phyloP scores from a whole-genome alignment of 176 grass and related monocot species.

The Tuctoria greenei region DNA sequence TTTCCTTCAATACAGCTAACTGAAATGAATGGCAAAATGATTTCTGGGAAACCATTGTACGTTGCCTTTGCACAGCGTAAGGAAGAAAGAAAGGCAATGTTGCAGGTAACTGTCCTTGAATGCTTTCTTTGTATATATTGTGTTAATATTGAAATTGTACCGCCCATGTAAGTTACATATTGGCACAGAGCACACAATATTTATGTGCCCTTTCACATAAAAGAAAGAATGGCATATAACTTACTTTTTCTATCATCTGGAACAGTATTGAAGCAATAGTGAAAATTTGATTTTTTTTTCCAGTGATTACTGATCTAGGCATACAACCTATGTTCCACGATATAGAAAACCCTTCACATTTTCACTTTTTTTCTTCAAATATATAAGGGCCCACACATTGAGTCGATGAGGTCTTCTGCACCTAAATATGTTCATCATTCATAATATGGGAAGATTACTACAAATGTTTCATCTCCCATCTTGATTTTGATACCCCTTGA shows the following conservation, averaged over 20 bases:
- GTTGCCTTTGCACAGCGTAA: constrained; percentile 93
- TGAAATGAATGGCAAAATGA: constrained; percentile 98
- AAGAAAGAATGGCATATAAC: neutral
- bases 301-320: neutral
- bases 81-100: constrained; percentile 85
- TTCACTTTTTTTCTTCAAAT: neutral
- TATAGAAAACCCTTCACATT: neutral
- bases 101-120: constrained; percentile 56
- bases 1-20: constrained; percentile 49
- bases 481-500: neutral
- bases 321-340: neutral
- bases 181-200: neutral
- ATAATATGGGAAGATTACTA: neutral
- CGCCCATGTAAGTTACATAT: neutral
- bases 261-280: neutral
- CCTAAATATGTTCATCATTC: neutral
- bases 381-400: neutral
- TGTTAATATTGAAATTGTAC: constrained; percentile 1
- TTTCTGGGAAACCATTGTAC: constrained; percentile 86
- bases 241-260: neutral
- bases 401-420: neutral
- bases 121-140: neutral
- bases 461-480: neutral
- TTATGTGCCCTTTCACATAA: neutral
- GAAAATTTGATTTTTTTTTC: neutral